Evolutionary conservation across 106 monocot species (phyloP), one percentile per base, ranked within the genome.

Genomic region (Acorus calamus): DNA sequence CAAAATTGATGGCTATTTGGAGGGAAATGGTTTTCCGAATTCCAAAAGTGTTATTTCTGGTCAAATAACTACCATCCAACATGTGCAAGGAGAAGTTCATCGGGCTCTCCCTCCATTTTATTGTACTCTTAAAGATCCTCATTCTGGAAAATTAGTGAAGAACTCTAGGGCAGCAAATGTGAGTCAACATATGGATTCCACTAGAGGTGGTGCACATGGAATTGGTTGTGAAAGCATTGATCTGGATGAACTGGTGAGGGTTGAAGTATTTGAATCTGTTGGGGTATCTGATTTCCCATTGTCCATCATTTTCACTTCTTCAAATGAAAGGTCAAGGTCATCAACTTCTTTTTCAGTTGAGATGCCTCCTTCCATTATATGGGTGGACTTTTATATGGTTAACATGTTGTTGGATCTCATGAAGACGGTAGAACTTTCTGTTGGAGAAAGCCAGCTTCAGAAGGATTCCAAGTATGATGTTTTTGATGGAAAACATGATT

Each of bases 251-350:
- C 65, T 75, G 41, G 28, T 71, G 6, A 78, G 67, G 68, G 83
- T 98, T 68, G 66, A 50, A 61, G 57, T 98, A 58, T 77, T 98
- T 28, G 76, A 91, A 79, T 76, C 91, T 55, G 83, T 80, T 79
- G 91, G 84, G 42, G 53, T 67, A 56, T 92, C 68, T 71, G 57
- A 55, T 42, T 85, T 69, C 56, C 71, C 76, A 47, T 88, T 71
- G 66, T 59, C 60, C 60, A 28, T 70, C 55, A 77, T 58, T 77
- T 74, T 69, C 13, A 64, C 74, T 42, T 69, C 73, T 76, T 62
- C 47, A 76, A 61, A 74, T 69, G 64, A 65, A 60, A 78, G 59
- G 50, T 56, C 70, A 41, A 14, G 54, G 2, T 43, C 64, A 64
- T 78, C 70, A 47, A 71, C 84, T 44, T 85, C 74, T 42, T 76